These are phyloP conservation scores for Cystobasidium pallidum DNA, from an alignment of 1,284 basidiomycete genomes.

Conservation along the genomic window DNA sequence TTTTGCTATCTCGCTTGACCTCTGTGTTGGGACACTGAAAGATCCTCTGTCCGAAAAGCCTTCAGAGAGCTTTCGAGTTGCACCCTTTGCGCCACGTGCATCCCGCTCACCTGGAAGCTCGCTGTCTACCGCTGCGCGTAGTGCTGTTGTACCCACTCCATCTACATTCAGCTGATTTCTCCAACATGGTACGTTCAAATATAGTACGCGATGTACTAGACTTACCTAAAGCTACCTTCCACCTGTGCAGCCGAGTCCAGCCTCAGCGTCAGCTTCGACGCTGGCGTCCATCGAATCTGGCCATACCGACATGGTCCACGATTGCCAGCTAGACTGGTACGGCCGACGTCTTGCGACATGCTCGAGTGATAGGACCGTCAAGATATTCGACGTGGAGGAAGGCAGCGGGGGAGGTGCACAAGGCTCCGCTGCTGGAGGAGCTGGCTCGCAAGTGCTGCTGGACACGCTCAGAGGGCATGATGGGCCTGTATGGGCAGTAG, in stretches of 20 bases:
- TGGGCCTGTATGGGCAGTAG: conserved; percentile 96
- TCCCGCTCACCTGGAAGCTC: background rate
- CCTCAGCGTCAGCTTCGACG: conserved; percentile 35
- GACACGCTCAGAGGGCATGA: conserved; percentile 67
- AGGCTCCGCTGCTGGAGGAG: background rate
- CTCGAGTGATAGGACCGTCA: conserved; percentile 92
- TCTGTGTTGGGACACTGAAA: too few species aligned
- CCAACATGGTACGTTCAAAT: background rate
- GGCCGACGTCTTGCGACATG: conserved; percentile 95
- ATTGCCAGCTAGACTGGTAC: conserved; percentile 97
- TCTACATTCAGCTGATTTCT: background rate
- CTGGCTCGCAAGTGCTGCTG: conserved; percentile 36
- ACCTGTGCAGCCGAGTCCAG: conserved; percentile 31
- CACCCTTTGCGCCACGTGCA: background rate
- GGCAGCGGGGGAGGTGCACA: conserved; percentile 61
- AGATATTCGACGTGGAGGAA: conserved; percentile 92
- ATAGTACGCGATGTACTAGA: background rate
- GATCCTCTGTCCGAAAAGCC: background rate
- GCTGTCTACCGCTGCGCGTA: background rate
- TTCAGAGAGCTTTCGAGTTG: background rate
- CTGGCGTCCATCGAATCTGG: conserved; percentile 31
- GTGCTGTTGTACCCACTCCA: background rate
- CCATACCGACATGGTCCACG: conserved; percentile 64
- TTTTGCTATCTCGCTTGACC: too few species aligned
- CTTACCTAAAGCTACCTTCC: background rate